phyloP scores from a whole-genome alignment of 805 yeast species.

The Saturnispora kantuleensis region DNA sequence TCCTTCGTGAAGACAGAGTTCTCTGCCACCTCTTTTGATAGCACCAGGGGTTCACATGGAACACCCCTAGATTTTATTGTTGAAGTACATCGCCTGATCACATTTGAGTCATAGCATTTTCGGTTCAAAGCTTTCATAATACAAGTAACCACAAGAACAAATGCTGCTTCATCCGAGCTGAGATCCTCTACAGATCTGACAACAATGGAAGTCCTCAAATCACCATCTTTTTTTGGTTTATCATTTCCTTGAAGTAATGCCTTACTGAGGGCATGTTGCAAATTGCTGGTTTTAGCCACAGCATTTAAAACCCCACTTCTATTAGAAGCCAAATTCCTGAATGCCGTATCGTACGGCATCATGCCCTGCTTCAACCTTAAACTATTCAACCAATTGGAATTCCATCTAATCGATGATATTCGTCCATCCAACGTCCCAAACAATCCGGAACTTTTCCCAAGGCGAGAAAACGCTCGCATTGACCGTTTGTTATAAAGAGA shows the following conservation, averaged over 20 bases:
- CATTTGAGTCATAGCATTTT: constrained; percentile 6
- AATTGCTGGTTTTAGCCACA: constrained; percentile 8
- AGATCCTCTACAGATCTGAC: constrained; percentile 10
- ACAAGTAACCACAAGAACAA: constrained; percentile 18
- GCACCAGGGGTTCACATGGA: no score
- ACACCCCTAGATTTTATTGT: neutral
- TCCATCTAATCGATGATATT: no score
- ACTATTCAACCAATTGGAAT: constrained; percentile 7
- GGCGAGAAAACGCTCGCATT: no score
- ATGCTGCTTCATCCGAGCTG: constrained; percentile 19
- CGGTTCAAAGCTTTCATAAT: constrained; percentile 11
- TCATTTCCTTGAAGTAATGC: neutral
- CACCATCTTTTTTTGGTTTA: neutral
- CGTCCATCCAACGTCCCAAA: no score
- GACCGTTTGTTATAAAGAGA: no score
- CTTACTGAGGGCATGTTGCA: constrained; percentile 10
- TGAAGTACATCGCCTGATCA: neutral
- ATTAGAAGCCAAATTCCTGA: neutral
- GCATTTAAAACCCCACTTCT: neutral
- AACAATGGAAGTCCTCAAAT: neutral
- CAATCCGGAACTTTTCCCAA: no score
- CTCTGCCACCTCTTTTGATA: no score
- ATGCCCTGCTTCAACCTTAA: constrained; percentile 7
- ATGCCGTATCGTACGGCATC: constrained; percentile 5
- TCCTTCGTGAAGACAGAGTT: neutral